A percentile compares a stretch with the other conserved stretches of the same genome.
phyloP scores from a whole-genome alignment of 2,329 filamentous ascomycete genomes.

The Phialophora expanda region DNA sequence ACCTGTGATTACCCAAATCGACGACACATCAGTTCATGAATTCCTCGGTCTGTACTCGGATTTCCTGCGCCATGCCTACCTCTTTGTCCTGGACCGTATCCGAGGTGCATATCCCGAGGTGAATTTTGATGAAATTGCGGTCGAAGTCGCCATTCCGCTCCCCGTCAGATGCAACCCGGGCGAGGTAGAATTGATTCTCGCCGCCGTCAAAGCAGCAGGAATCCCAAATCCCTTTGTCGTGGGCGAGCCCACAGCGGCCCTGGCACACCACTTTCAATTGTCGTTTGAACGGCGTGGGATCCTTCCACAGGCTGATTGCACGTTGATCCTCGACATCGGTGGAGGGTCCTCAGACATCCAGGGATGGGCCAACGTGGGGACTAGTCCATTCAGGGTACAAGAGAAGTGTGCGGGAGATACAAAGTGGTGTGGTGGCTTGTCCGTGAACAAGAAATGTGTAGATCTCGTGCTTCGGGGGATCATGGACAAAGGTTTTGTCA shows the following conservation, averaged over 20 bases:
- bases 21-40: background rate
- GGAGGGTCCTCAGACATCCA: constrained; percentile 16
- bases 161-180: constrained; percentile 3
- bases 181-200: constrained; percentile 5
- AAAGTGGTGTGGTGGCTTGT: constrained; percentile 14
- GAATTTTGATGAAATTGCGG: background rate
- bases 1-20: background rate
- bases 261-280: constrained; percentile 9
- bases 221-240: constrained; percentile 21
- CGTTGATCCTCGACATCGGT: constrained; percentile 9
- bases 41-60: constrained; percentile 6
- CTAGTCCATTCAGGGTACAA: background rate
- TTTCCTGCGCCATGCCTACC: constrained; percentile 5
- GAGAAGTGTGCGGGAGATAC: background rate
- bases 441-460: background rate
- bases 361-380: background rate
- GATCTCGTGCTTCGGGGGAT: background rate
- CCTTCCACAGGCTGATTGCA: background rate
- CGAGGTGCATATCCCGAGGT: background rate
- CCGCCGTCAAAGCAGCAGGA: constrained; percentile 13
- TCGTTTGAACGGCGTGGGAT: background rate
- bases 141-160: constrained; percentile 16
- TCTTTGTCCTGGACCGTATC: constrained; percentile 8
- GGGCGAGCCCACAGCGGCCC: constrained; percentile 16
- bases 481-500: background rate